Conservation (phyloP, 1,284 basidiomycete species). For the Ustilago cynodontis region DNA sequence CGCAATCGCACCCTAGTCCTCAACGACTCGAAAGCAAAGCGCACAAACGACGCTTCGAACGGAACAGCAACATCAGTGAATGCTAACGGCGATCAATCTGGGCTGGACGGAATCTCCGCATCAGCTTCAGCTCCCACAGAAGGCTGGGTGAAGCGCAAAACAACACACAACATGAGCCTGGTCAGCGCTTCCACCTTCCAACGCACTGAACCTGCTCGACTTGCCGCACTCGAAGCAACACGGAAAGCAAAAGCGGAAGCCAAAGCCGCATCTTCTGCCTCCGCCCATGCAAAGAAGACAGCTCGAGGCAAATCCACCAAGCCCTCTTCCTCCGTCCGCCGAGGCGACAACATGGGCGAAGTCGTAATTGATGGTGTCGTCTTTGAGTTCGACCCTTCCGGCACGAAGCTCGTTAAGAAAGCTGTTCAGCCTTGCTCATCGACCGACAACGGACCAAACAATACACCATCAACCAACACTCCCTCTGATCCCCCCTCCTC, state of each 20-base stretch:
- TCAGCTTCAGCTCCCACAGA: constrained; percentile 9
- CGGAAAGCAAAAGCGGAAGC: constrained; percentile 47
- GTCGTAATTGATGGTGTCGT: constrained; percentile 73
- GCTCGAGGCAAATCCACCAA: constrained; percentile 10
- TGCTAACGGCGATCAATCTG: not conserved
- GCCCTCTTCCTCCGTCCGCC: constrained; percentile 37
- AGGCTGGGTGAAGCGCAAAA: constrained; percentile 64
- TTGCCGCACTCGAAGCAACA: constrained; percentile 56
- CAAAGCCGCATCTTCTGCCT: constrained; percentile 10
- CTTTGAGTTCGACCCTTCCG: constrained; percentile 73
- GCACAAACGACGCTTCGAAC: not conserved
- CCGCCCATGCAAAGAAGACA: constrained; percentile 7
- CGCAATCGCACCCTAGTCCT: constrained; percentile 53
- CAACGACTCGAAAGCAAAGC: constrained; percentile 29
- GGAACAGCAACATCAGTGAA: not conserved
- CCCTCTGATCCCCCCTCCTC: constrained; percentile 1
- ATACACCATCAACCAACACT: not conserved
- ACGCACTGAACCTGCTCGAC: constrained; percentile 61
- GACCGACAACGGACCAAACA: not conserved
- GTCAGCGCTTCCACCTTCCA: constrained; percentile 58
- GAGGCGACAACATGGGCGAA: constrained; percentile 66
- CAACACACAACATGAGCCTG: constrained; percentile 62
- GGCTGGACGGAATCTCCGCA: not conserved
- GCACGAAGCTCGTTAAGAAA: constrained; percentile 72
- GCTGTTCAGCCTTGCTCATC: constrained; percentile 29